These are phyloP conservation scores for Leccinum broughii DNA, from an alignment of 768 basidiomycete genomes.

Conservation along the genomic window DNA sequence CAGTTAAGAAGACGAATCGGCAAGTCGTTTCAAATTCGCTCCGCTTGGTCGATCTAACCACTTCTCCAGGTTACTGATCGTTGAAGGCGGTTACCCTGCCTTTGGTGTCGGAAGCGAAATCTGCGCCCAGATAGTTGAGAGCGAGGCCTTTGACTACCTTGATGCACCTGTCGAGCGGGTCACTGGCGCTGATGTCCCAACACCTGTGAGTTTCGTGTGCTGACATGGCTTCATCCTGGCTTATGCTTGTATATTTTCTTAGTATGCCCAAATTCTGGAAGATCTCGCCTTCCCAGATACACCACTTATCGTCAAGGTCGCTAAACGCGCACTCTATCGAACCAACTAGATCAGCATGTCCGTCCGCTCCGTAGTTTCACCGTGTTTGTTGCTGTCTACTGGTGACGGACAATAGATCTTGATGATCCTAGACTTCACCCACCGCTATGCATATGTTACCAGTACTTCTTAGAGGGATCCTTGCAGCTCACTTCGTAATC, in stretches of 20 bases:
- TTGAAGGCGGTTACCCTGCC: slow-evolving; percentile 97
- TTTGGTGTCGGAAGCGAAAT: slow-evolving; percentile 99
- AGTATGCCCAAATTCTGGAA: slow-evolving; percentile 94
- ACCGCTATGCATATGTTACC: slow-evolving; percentile 15
- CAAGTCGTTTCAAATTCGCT: slow-evolving; percentile 33
- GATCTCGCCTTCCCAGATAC: slow-evolving; percentile 93
- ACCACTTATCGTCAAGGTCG: slow-evolving; percentile 87
- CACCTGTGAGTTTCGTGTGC: slow-evolving; percentile 64
- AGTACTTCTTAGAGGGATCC: slow-evolving; percentile 12
- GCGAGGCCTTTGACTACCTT: slow-evolving; percentile 96
- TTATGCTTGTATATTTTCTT: slow-evolving; percentile 15
- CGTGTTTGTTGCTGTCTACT: slow-evolving; percentile 13
- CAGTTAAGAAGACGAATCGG: slow-evolving; percentile 99
- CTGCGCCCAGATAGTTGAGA: slow-evolving; percentile 95
- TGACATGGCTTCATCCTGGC: slow-evolving; percentile 11
- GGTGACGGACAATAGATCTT: slow-evolving; percentile 18
- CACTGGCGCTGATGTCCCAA: slow-evolving; percentile 97
- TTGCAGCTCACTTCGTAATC: slow-evolving; percentile 4
- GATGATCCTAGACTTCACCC: slow-evolving; percentile 21
- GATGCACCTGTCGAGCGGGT: slow-evolving; percentile 98
- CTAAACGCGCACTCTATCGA: slow-evolving; percentile 89
- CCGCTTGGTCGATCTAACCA: slow-evolving; percentile 3
- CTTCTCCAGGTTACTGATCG: slow-evolving; percentile 72
- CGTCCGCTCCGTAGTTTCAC: slow-evolving; percentile 12
- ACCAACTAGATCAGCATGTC: slow-evolving; percentile 74